These are phyloP conservation scores for Nakazawaea peltata DNA, from an alignment of 805 yeast genomes.

Conservation along the genomic window DNA sequence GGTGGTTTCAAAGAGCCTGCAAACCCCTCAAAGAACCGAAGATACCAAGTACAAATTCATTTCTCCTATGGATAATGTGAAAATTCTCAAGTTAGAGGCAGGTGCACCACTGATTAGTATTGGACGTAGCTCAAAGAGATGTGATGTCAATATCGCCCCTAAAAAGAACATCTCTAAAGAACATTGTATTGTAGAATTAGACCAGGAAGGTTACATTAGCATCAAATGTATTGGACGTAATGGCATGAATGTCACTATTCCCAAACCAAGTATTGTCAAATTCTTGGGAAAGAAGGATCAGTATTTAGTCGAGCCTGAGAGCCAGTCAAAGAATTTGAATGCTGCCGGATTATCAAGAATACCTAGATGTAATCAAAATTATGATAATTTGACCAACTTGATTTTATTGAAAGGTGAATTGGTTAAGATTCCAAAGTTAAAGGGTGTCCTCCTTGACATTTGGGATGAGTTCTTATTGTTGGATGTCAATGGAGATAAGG, in stretches of 20 bases:
- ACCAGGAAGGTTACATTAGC: constrained; percentile 32
- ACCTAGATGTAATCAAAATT: constrained; percentile 32
- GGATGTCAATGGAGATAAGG: constrained; percentile 36
- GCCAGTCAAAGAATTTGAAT: constrained; percentile 3
- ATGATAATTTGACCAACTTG: constrained; percentile 40
- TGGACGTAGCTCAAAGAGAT: constrained; percentile 63
- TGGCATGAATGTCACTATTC: constrained; percentile 65
- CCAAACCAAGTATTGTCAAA: constrained; percentile 32
- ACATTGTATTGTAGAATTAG: constrained; percentile 48
- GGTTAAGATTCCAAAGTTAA: constrained; percentile 53
- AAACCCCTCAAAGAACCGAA: neutral
- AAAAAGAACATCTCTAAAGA: constrained; percentile 55
- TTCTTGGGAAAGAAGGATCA: constrained; percentile 14
- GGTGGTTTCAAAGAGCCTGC: neutral
- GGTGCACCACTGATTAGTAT: constrained; percentile 32
- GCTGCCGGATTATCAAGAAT: constrained; percentile 8
- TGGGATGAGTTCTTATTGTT: constrained; percentile 54
- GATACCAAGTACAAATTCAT: constrained; percentile 15
- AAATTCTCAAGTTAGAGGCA: constrained; percentile 30
- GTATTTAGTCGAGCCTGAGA: constrained; percentile 11
- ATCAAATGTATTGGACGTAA: constrained; percentile 77
- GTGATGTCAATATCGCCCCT: constrained; percentile 41
- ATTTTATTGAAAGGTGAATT: constrained; percentile 55
- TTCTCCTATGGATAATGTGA: constrained; percentile 28
- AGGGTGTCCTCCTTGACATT: constrained; percentile 60